Base-by-base conservation (phyloP, 2,329 filamentous ascomycete species). In the Didymella arachidicola region DNA sequence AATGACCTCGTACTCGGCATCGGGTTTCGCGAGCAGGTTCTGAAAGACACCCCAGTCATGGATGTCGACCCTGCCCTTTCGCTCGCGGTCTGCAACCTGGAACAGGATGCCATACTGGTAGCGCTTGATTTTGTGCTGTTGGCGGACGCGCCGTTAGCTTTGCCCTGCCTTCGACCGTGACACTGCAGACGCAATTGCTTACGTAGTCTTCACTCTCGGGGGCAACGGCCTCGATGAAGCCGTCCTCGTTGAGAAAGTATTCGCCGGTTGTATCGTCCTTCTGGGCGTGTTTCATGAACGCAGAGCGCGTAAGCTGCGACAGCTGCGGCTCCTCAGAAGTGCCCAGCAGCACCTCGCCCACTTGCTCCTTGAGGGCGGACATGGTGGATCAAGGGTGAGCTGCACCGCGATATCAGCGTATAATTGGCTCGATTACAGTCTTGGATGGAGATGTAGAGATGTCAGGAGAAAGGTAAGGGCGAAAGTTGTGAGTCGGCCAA, bases 1-100 rank as follows among this genome's bases (percentile, higher is more conserved):
- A 16, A 95, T 94, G 70, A 99, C 97, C 79, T 98, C 93, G 80
- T 99, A 99, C 81, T 99, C 95, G 77, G 95, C 95, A 74, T 98
- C 95, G 62, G 95, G 91, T 80, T 97, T 98, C 68, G 85, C 84
- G 59, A 99, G 88, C 63, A 99, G 86, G 81, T 96, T 96, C 81
- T 97, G 92, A 79, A 98, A 99, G 64, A 90, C 89, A 45, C 86
- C 88, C 93, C 94, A 99, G 80, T 99, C 95, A 60, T 87, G 83
- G 53, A 98, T 81, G 68, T 82, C 90, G 68, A 99, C 83, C 69
- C 86, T 88, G 63, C 93, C 93, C 43, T 82, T 82, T 66, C 83
- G 85, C 65, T 86, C 87, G 69, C 91, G 87, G 79, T 99, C 95
- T 70, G 95, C 95, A 58, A 99, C 90, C 64, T 84, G 83, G 80